These are phyloP conservation scores for Aspergillus melleus DNA, from an alignment of 2,329 filamentous ascomycete species.

Conservation along the genomic window DNA sequence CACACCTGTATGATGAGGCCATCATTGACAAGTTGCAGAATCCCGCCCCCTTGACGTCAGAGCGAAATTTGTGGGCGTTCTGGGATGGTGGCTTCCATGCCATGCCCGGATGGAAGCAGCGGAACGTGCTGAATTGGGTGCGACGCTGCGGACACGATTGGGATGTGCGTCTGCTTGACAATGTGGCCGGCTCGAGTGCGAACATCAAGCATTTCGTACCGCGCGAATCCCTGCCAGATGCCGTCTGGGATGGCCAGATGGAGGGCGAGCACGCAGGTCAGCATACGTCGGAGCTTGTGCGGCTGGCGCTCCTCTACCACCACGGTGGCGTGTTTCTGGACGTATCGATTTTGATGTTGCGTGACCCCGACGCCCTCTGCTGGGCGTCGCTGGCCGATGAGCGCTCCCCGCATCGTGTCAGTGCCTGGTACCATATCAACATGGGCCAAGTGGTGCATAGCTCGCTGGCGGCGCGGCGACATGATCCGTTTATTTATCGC, in stretches of 20 bases:
- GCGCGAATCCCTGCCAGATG: not conserved
- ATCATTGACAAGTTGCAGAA: not conserved
- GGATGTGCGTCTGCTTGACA: slow-evolving; percentile 7
- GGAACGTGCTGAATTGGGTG: slow-evolving; percentile 5
- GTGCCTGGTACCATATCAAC: not conserved
- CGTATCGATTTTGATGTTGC: not conserved
- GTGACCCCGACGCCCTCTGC: not conserved
- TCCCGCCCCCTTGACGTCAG: not conserved
- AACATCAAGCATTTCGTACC: not conserved
- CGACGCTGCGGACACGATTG: slow-evolving; percentile 2
- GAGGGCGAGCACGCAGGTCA: not conserved
- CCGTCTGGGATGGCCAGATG: not conserved
- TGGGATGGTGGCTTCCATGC: not conserved
- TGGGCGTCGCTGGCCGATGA: not conserved
- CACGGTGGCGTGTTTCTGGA: not conserved
- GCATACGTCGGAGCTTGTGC: not conserved
- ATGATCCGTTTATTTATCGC: not conserved
- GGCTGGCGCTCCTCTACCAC: not conserved
- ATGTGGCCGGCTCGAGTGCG: not conserved
- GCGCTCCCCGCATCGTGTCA: not conserved
- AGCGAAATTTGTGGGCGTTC: slow-evolving; percentile 9
- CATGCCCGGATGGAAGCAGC: slow-evolving; percentile 7
- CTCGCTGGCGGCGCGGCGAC: not conserved
- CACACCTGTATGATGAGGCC: no score
- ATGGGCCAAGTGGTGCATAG: not conserved